phyloP scores from a whole-genome alignment of 78 protist genomes.

The Creolimax fragrantissima region DNA sequence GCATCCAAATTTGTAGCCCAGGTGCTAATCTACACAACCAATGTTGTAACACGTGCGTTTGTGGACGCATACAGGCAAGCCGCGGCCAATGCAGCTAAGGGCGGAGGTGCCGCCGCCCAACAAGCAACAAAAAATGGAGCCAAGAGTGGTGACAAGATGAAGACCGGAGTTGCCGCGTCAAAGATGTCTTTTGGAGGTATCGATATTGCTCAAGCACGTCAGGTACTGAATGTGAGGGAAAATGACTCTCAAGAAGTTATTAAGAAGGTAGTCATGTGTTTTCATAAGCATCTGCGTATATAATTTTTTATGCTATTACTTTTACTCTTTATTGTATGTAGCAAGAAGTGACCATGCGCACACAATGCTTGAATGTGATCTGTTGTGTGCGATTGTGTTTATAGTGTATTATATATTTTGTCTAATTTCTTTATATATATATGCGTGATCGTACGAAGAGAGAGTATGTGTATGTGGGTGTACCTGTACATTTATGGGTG shows the following conservation, averaged over 20 bases:
- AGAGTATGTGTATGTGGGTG: too few species aligned
- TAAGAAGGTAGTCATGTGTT: neutral
- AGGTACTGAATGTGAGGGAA: neutral
- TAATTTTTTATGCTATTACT: neutral
- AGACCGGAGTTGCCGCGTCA: neutral
- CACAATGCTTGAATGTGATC: too few species aligned
- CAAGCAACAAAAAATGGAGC: neutral
- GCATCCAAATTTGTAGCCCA: neutral
- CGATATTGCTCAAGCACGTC: neutral
- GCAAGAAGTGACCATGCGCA: too few species aligned
- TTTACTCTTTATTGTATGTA: neutral
- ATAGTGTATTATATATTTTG: too few species aligned
- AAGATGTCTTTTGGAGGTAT: neutral
- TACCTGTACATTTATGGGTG: too few species aligned
- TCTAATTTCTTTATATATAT: too few species aligned
- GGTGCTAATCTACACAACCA: neutral
- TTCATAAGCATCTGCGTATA: neutral
- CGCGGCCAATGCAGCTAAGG: neutral
- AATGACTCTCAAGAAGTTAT: neutral
- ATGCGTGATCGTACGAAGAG: too few species aligned
- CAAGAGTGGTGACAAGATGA: neutral
- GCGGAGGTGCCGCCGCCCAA: neutral
- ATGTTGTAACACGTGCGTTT: constrained; percentile 7
- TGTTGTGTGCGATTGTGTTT: too few species aligned
- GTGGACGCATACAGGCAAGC: constrained; percentile 22